Base-by-base conservation (phyloP, 2,329 filamentous ascomycete species). In the Aaosphaeria pasadenensis region DNA sequence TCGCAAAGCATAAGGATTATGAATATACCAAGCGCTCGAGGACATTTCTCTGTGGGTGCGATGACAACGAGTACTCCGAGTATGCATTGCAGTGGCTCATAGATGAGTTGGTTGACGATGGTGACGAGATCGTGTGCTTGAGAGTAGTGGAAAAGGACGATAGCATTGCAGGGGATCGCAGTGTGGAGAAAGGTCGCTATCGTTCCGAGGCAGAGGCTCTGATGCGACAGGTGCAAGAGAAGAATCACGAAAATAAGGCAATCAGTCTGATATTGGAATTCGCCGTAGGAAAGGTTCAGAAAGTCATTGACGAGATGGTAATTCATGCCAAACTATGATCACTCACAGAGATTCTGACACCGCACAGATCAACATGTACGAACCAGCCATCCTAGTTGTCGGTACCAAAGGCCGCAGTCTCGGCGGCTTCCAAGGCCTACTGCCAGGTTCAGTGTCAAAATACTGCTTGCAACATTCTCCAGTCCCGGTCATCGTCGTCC, bases 381-480 rank as follows among this genome's bases (percentile, higher is more conserved):
- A 95, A 64, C 91, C 91, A 3, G 89, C 89, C 3, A 91, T 95
- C 74, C 80, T 96, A 24, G 87, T 96, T 30, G 91, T 96, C 11
- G 91, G 91, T 39, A 96, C 91, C 1, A 83, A 88, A 59, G 91
- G 91, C 41, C 83, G 90, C 46, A 92, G 87, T 35, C 78, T 95
- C 1, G 89, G 89, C 32, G 90, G 91, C 29, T 85, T 96, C 48
- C 91, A 95, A 66, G 89, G 89, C 42, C 77, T 96, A 30, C 81
- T 96, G 39, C 89, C 89, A 43, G 94, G 90, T 54, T 94, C 88
- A 0, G 91, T 96, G 40, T 95, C 89, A 29, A 96, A 96, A 66
- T 96, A 96, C 72, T 96, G 91, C 62, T 79, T 96, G 9, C 91
- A 96, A 66, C 91, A 95, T 67, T 95, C 89, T 1, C 91, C 91